Evolutionary conservation across 129 eudicot species (phyloP), one percentile per base, ranked within the genome.

Genomic region (Flaveria bidentis): DNA sequence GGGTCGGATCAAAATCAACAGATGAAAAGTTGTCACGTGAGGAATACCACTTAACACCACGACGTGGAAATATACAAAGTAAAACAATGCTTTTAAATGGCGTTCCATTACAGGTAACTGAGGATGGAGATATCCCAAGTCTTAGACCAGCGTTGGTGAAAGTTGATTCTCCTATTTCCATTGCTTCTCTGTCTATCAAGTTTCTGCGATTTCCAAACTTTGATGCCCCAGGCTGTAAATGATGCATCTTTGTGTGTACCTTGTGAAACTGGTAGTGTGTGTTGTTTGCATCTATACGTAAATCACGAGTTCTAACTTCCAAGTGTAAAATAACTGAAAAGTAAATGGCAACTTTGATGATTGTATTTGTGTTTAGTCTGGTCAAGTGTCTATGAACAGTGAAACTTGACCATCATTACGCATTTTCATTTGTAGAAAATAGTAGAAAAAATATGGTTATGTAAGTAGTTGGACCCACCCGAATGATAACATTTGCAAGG

Each of bases 41-140:
- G 67, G 98, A 90, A 80, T 93, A 93, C 81, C 91, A 90, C 57
- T 84, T 93, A 49, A 87, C 98, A 9, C 96, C 98, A 6, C 76
- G 84, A 73, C 79, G 78, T 33, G 93, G 97, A 14, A 13, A 86
- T 56, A 77, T 93, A 53, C 86, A 17, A 71, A 88, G 91, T 83
- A 86, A 81, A 76, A 82, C 83, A 11, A 88, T 90, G 96, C 76
- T 85, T 47, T 76, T 93, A 36, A 93, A 93, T 73, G 96, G 96
- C n/a, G 53, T 53, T n/a, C 89, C 84, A 26, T 71, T 93, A 78
- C 78, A 75, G 74, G 74, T 88, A 15, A 83, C 88, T 0, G 86
- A 76, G 30, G 58, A 46, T 10, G 93, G 96, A 18, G 89, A 87
- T 28, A 71, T 88, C 57, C 97, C 91, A 67, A 82, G 45, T 66